phyloP scores from a whole-genome alignment of 495 filamentous ascomycete genomes.

The Elasticomyces elasticus region DNA sequence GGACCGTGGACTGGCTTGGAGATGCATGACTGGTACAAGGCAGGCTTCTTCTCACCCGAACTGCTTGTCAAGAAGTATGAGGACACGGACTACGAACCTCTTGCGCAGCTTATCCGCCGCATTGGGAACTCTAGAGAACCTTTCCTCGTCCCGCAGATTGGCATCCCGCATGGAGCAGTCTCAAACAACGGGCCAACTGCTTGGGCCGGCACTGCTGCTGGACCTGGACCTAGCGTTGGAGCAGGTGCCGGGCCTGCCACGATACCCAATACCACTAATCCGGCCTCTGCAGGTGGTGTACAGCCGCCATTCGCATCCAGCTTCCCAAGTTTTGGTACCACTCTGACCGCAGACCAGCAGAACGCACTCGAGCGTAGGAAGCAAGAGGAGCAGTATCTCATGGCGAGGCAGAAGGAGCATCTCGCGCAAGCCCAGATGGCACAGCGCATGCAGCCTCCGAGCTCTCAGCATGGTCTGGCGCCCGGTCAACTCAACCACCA shows the following conservation, averaged over 20 bases:
- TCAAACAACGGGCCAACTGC: conserved; percentile 27
- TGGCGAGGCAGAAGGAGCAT: conserved; percentile 89
- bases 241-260: conserved; percentile 36
- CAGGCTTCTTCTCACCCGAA: conserved; percentile 90
- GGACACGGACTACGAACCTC: conserved; percentile 84
- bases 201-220: conserved; percentile 36
- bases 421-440: conserved; percentile 78
- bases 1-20: conserved; percentile 92
- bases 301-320: conserved; percentile 91
- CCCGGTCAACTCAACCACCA: conserved; percentile 68
- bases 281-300: conserved; percentile 42
- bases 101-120: conserved; percentile 88
- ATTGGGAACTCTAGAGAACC: conserved; percentile 97
- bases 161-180: conserved; percentile 64
- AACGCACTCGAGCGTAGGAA: conserved; percentile 92
- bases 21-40: conserved; percentile 99
- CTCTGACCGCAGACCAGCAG: conserved; percentile 91
- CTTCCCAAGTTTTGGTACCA: conserved; percentile 96
- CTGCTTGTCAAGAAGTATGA: conserved; percentile 89
- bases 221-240: conserved; percentile 31
- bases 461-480: conserved; percentile 22
- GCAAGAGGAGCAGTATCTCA: conserved; percentile 94
- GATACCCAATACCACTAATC: conserved; percentile 28
- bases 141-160: conserved; percentile 94
- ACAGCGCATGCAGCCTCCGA: conserved; percentile 53